Percentiles rank a stretch among this genome's conserved stretches.
These are phyloP conservation scores for Botrytis paeoniae DNA, from an alignment of 2,329 filamentous ascomycete genomes.

Conservation along the genomic window DNA sequence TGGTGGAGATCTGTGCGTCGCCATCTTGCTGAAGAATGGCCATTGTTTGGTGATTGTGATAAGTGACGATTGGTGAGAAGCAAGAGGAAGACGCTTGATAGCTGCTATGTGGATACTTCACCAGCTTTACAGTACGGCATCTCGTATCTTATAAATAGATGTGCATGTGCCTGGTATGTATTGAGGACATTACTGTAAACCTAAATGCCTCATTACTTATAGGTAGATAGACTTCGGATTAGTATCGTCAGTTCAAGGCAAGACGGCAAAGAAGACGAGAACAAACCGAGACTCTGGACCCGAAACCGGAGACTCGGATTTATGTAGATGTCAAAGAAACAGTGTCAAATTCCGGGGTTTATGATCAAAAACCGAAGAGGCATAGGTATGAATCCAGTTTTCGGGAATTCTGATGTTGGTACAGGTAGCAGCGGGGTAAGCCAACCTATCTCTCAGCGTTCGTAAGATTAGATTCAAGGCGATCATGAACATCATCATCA, in stretches of 20 bases:
- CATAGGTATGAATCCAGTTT: not conserved
- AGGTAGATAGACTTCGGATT: not conserved
- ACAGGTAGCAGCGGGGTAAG: not conserved
- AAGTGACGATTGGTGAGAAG: not conserved
- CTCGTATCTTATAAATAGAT: not conserved
- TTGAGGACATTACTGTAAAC: not conserved
- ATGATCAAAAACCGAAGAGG: not conserved
- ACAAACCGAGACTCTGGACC: conserved; percentile 5
- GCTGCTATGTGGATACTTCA: not conserved
- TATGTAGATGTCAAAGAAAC: conserved; percentile 2
- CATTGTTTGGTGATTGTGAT: not conserved
- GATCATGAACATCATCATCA: not conserved
- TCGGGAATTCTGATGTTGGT: not conserved
- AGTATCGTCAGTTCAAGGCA: not conserved
- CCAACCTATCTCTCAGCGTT: not conserved
- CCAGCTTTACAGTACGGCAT: not conserved
- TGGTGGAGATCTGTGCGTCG: conserved; percentile 18
- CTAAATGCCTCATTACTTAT: not conserved
- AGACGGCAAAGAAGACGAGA: not conserved
- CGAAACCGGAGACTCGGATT: conserved; percentile 15
- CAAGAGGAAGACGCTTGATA: not conserved
- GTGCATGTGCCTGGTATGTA: not conserved
- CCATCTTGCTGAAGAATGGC: conserved; percentile 18
- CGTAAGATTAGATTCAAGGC: conserved; percentile 2
- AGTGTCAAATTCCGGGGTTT: not conserved